These are phyloP conservation scores for Malassezia globosa DNA, from an alignment of 1,284 basidiomycete species.

Conservation along the genomic window DNA sequence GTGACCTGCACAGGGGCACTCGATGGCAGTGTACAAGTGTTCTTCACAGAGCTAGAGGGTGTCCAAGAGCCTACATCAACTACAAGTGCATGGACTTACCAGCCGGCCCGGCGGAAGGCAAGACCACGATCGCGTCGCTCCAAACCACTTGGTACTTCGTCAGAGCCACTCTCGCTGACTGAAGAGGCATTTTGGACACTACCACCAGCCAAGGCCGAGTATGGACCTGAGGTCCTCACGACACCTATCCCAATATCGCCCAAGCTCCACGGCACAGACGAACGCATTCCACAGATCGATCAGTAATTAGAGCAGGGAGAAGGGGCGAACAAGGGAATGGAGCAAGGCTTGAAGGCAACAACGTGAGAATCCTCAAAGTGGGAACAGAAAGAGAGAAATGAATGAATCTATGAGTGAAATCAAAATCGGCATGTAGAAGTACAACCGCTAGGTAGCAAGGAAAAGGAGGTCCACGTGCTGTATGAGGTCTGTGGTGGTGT, in stretches of 20 bases:
- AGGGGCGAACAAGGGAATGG: too few relatives aligned
- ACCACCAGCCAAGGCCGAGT: not conserved
- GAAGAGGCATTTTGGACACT: slow-evolving; percentile 11
- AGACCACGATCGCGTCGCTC: not conserved
- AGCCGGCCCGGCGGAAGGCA: not conserved
- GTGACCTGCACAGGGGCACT: slow-evolving; percentile 3
- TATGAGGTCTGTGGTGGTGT: too few relatives aligned
- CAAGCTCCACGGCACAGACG: too few relatives aligned
- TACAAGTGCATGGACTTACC: slow-evolving; percentile 1
- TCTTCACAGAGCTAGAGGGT: not conserved
- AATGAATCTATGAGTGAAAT: too few relatives aligned
- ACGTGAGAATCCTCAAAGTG: too few relatives aligned
- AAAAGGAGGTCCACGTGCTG: slow-evolving; percentile 4
- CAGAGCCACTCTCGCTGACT: not conserved
- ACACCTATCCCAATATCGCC: too few relatives aligned
- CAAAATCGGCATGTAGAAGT: not conserved
- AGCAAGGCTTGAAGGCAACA: too few relatives aligned
- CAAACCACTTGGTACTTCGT: not conserved
- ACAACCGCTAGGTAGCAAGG: slow-evolving; percentile 6
- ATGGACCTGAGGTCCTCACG: slow-evolving; percentile 5
- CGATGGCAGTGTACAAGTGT: slow-evolving; percentile 6
- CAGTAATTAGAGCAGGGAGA: too few relatives aligned
- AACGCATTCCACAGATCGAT: too few relatives aligned
- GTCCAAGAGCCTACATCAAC: not conserved
- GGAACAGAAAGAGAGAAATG: too few relatives aligned